Evolutionary conservation across 2,329 filamentous ascomycete species (phyloP).

Genomic region (Byssothecium circinans): DNA sequence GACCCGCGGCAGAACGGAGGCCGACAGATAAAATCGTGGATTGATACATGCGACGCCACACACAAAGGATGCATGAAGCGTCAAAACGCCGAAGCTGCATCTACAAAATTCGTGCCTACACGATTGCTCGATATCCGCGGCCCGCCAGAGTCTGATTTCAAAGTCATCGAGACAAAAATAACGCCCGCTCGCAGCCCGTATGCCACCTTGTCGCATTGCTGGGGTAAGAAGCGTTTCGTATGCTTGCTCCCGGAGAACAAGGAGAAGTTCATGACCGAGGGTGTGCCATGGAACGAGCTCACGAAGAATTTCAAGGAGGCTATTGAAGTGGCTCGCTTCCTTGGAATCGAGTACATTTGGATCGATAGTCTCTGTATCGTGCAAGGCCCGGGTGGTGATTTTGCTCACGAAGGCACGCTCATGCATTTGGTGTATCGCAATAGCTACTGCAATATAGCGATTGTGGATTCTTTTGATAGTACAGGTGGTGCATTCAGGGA

Average conservation of each 20-base stretch:
- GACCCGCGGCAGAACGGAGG: conserved; percentile 1
- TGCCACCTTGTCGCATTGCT: conserved; percentile 24
- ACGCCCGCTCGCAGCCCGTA: conserved; percentile 20
- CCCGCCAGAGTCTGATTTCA: conserved; percentile 1
- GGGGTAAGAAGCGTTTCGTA: conserved; percentile 20
- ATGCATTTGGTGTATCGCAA: conserved; percentile 37
- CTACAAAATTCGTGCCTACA: conserved; percentile 18
- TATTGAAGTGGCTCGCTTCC: conserved; percentile 22
- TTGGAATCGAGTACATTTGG: conserved; percentile 30
- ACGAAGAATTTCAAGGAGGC: conserved; percentile 29
- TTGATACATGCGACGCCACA: conserved; percentile 18
- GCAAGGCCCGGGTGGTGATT: conserved; percentile 22
- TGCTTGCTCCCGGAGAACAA: conserved; percentile 8
- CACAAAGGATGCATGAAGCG: conserved; percentile 22
- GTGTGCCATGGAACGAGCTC: conserved; percentile 17
- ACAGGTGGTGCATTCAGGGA: conserved; percentile 23
- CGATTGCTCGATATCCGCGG: conserved; percentile 23
- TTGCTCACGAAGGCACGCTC: conserved; percentile 14
- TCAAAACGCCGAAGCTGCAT: neutral
- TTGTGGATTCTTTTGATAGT: conserved; percentile 23
- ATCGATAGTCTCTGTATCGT: conserved; percentile 28
- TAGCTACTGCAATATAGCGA: conserved; percentile 32
- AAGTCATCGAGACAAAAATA: conserved; percentile 19
- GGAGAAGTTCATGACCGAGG: conserved; percentile 15
- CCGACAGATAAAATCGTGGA: conserved; percentile 18